A percentile compares a stretch with the other conserved stretches of the same genome.
Evolutionary conservation across 495 filamentous ascomycete genomes (phyloP).

Genomic region (Talaromyces trachyspermus): DNA sequence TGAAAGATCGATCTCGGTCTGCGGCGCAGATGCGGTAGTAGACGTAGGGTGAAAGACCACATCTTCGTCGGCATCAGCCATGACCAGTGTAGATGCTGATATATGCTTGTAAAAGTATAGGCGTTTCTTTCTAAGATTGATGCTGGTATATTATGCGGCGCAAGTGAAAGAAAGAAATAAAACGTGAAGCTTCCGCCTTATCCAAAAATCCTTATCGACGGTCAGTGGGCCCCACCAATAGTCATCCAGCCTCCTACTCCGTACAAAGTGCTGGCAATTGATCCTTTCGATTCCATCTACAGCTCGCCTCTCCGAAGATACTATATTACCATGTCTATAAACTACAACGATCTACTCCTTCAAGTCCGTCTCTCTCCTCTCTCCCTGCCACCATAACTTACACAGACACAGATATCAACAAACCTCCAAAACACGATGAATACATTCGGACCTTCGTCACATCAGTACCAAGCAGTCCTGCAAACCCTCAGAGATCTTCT

Average conservation of each 20-base stretch:
- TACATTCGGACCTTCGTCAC: slow-evolving; percentile 34
- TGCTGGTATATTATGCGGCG: too few relatives aligned
- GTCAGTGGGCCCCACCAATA: not conserved
- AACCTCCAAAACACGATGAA: slow-evolving; percentile 35
- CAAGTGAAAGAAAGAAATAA: not conserved
- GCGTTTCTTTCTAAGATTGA: too few relatives aligned
- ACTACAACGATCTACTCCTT: slow-evolving; percentile 10
- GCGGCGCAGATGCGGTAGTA: slow-evolving; percentile 18
- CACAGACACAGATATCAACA: slow-evolving; percentile 35
- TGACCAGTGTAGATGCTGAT: slow-evolving; percentile 13
- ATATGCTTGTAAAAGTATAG: too few relatives aligned
- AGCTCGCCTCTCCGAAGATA: not conserved
- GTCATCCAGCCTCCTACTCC: too few relatives aligned
- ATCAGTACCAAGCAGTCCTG: slow-evolving; percentile 30
- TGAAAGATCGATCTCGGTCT: slow-evolving; percentile 55
- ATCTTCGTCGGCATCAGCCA: slow-evolving; percentile 47
- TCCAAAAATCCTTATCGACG: too few relatives aligned
- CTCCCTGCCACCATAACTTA: not conserved
- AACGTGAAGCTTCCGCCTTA: too few relatives aligned
- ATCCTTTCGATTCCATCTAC: not conserved
- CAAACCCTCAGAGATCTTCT: slow-evolving; percentile 32
- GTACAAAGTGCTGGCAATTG: not conserved
- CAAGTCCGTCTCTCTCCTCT: slow-evolving; percentile 3
- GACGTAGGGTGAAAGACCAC: slow-evolving; percentile 20
- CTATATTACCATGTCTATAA: not conserved